phyloP scores from a whole-genome alignment of 2,329 filamentous ascomycete genomes.

The Alternaria sp. region DNA sequence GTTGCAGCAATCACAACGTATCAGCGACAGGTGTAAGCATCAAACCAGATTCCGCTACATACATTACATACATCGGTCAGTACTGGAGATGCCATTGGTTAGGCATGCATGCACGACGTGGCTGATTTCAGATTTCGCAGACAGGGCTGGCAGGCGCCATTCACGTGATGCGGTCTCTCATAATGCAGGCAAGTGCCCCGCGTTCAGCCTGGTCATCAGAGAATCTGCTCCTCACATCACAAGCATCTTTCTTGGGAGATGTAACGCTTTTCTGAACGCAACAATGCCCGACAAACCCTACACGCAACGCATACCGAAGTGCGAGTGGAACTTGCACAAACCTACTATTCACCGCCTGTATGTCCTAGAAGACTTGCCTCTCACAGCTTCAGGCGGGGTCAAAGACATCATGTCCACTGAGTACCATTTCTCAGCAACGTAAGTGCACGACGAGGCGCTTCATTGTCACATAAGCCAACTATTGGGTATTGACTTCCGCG shows the following conservation, averaged over 20 bases:
- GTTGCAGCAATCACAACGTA: background rate
- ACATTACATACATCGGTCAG: background rate
- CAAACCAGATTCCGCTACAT: background rate
- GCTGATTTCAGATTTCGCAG: background rate
- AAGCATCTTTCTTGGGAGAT: background rate
- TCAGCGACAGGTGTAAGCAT: background rate
- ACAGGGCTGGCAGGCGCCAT: background rate
- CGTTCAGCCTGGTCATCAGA: background rate
- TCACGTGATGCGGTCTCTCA: background rate
- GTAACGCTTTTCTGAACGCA: background rate
- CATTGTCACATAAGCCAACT: no score
- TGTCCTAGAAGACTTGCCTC: background rate
- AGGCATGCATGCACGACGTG: background rate
- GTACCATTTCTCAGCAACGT: background rate
- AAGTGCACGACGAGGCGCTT: background rate
- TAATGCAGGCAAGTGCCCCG: rapidly evolving
- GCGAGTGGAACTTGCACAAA: background rate
- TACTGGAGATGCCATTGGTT: background rate
- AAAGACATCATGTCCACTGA: background rate
- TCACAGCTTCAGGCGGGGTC: background rate
- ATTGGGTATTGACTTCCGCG: background rate
- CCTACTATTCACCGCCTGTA: background rate
- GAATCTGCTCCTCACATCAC: background rate
- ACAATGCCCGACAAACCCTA: background rate
- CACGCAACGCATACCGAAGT: background rate